A percentile compares a stretch with the other conserved stretches of the same genome.
Conservation (phyloP, 2,329 filamentous ascomycete genomes). For the Aspergillus ustus region DNA sequence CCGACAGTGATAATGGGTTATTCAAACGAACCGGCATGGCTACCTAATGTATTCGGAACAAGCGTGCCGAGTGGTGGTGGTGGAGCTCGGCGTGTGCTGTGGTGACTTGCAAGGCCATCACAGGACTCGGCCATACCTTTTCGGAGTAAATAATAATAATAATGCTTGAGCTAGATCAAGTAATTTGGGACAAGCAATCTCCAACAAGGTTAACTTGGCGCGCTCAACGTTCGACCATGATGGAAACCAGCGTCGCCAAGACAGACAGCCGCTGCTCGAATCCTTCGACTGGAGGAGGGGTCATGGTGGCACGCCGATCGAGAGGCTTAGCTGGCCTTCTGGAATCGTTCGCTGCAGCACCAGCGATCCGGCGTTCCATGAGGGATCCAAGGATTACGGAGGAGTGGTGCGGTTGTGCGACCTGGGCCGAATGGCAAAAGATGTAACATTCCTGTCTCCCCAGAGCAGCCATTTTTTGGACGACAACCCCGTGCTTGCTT, state of each 20-base stretch:
- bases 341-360: conserved; percentile 42
- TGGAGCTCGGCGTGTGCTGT: neutral
- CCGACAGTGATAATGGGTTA: no score
- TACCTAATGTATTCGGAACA: neutral
- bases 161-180: neutral
- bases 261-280: conserved; percentile 4
- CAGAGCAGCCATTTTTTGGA: neutral
- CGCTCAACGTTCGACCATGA: neutral
- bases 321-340: conserved; percentile 32
- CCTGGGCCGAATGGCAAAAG: neutral
- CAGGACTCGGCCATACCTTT: neutral
- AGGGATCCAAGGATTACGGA: neutral
- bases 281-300: conserved; percentile 20
- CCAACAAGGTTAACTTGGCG: neutral
- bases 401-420: neutral
- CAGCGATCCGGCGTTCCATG: neutral
- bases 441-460: neutral
- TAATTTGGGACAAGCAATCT: neutral
- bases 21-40: neutral
- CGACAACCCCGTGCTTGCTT: neutral
- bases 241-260: conserved; percentile 9
- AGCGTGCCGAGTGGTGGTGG: conserved; percentile 3
- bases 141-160: neutral
- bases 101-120: neutral
- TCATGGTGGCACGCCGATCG: conserved; percentile 24